Percentiles rank a stretch among this genome's conserved stretches.
Conservation (phyloP, 1,139 yeast species). For the Zygosaccharomyces sapae region DNA sequence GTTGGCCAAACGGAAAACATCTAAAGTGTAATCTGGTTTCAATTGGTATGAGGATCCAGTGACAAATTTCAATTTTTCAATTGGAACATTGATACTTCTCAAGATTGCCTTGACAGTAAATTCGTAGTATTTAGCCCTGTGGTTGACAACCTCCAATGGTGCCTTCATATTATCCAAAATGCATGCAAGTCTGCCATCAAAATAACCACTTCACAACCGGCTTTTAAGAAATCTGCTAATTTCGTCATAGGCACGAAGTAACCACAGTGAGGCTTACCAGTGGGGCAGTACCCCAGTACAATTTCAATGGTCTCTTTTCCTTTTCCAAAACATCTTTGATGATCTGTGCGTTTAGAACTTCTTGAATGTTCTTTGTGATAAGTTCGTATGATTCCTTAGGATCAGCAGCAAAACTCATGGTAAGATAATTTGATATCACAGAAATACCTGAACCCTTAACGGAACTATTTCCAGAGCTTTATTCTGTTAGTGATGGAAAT, state of each 20-base stretch:
- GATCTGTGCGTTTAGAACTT: conserved; percentile 82
- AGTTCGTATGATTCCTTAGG: conserved; percentile 69
- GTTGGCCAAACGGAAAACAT: conserved; percentile 78
- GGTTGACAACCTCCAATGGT: conserved; percentile 82
- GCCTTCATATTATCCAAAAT: conserved; percentile 98
- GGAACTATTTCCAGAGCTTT: too few relatives aligned
- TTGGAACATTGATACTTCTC: conserved; percentile 82
- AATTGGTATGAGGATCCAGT: conserved; percentile 88
- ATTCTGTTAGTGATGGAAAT: neutral
- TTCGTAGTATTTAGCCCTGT: conserved; percentile 89
- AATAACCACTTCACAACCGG: conserved; percentile 93
- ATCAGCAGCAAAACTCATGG: conserved; percentile 24
- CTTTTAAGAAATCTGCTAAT: conserved; percentile 88
- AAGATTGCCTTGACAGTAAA: conserved; percentile 76
- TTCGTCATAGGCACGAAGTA: conserved; percentile 98
- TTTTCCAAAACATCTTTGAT: conserved; percentile 79
- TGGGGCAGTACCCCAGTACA: conserved; percentile 97
- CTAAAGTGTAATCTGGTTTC: conserved; percentile 74
- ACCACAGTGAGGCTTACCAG: conserved; percentile 98
- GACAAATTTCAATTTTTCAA: conserved; percentile 78
- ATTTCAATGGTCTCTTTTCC: conserved; percentile 72
- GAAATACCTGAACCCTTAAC: neutral
- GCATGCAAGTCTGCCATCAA: conserved; percentile 97
- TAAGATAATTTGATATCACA: neutral
- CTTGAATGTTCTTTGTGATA: conserved; percentile 85